phyloP scores from a whole-genome alignment of 768 basidiomycete genomes.

The Galerina sulciceps region DNA sequence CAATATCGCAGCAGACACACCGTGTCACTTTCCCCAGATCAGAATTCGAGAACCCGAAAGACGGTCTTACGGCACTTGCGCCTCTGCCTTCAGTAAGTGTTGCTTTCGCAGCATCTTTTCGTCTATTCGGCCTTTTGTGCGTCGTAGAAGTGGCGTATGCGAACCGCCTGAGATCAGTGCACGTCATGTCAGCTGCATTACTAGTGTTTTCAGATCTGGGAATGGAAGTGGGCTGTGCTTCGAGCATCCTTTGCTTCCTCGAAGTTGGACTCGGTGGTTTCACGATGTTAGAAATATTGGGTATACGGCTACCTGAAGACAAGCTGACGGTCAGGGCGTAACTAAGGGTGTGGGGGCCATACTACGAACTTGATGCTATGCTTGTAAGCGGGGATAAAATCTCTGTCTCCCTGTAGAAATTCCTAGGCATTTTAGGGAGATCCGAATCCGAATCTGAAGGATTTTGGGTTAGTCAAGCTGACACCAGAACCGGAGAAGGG shows the following conservation, averaged over 20 bases:
- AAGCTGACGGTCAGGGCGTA: no score
- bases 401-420: no score
- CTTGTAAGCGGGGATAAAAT: not conserved
- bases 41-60: conserved; percentile 44
- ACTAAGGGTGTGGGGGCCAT: no score
- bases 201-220: not conserved
- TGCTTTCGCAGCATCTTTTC: not conserved
- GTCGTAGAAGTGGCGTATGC: conserved; percentile 6
- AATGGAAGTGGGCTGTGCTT: no score
- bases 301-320: no score
- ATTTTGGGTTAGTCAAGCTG: not conserved
- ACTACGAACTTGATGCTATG: not conserved
- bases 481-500: not conserved
- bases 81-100: not conserved
- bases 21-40: conserved; percentile 52
- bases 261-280: no score
- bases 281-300: no score
- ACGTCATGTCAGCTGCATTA: not conserved
- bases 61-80: conserved; percentile 3
- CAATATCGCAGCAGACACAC: conserved; percentile 67
- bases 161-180: conserved; percentile 12
- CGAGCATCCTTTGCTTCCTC: no score
- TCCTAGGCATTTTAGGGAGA: not conserved
- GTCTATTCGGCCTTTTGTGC: not conserved
- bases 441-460: conserved; percentile 22